These are phyloP conservation scores for Trichoderma polysporum DNA, from an alignment of 2,329 filamentous ascomycete genomes.

Conservation along the genomic window DNA sequence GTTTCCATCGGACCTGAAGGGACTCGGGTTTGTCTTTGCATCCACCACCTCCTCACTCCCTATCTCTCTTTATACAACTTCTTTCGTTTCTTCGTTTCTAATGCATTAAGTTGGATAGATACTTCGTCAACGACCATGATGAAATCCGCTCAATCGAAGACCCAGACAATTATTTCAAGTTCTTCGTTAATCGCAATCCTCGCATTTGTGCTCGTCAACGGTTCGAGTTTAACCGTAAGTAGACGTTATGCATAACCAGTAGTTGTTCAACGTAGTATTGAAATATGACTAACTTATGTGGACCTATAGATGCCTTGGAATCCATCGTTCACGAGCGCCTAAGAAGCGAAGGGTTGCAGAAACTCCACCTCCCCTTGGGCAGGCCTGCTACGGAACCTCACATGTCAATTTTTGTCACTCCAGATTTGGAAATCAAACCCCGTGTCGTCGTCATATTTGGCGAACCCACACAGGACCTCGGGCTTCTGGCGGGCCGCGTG, in stretches of 20 bases:
- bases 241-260: neutral
- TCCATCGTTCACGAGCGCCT: constrained; percentile 63
- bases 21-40: constrained; percentile 61
- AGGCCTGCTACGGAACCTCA: constrained; percentile 52
- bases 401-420: constrained; percentile 62
- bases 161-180: constrained; percentile 71
- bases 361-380: constrained; percentile 60
- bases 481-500: constrained; percentile 69
- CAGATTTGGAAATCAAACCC: constrained; percentile 53
- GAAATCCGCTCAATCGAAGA: constrained; percentile 70
- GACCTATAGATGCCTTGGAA: constrained; percentile 57
- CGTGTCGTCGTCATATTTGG: constrained; percentile 75
- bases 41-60: neutral
- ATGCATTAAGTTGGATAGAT: constrained; percentile 48
- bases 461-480: constrained; percentile 69
- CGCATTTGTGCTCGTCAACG: constrained; percentile 75
- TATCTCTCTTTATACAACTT: neutral
- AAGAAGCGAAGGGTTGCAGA: constrained; percentile 56
- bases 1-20: constrained; percentile 64
- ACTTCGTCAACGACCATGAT: constrained; percentile 74
- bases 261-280: neutral
- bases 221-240: constrained; percentile 69
- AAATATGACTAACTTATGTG: neutral
- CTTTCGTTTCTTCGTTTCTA: neutral
- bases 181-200: constrained; percentile 68